Evolutionary conservation across 2,329 filamentous ascomycete genomes (phyloP).

Genomic region (Talaromyces sp.): DNA sequence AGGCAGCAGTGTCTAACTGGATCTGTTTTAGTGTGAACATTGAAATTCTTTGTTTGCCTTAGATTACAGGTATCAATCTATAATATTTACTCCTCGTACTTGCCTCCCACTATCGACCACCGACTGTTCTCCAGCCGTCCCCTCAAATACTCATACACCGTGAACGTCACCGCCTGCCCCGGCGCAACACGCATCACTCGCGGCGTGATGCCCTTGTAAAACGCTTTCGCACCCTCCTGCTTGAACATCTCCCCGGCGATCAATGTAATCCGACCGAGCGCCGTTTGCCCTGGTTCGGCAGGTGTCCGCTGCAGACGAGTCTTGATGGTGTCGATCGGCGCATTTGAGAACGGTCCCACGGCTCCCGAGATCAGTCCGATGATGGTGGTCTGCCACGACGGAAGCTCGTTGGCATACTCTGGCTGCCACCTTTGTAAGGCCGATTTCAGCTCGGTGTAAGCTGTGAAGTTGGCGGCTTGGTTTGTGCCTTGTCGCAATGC

Average conservation of each 20-base stretch:
- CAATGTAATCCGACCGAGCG: constrained; percentile 69
- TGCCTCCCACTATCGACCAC: constrained; percentile 55
- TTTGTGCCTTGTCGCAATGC: constrained; percentile 93
- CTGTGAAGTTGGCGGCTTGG: constrained; percentile 98
- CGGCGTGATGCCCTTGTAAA: constrained; percentile 99
- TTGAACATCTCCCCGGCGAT: constrained; percentile 86
- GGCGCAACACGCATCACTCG: constrained; percentile 96
- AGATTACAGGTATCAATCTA: constrained; percentile 2
- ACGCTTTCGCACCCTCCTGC: constrained; percentile 90
- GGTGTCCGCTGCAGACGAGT: constrained; percentile 89
- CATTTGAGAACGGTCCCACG: constrained; percentile 93
- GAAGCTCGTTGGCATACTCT: constrained; percentile 65
- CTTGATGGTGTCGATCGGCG: constrained; percentile 99
- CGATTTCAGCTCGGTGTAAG: constrained; percentile 90
- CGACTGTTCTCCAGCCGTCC: constrained; percentile 66
- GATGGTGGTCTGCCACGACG: constrained; percentile 82
- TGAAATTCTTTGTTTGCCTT: background rate
- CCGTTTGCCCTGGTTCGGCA: constrained; percentile 74
- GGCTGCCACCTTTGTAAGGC: constrained; percentile 70
- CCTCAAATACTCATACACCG: constrained; percentile 73
- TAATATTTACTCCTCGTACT: constrained; percentile 60
- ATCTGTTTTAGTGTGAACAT: background rate
- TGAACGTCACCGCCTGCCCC: constrained; percentile 78
- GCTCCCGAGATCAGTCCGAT: constrained; percentile 90
- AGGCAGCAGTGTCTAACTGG: background rate